Evolutionary conservation across 1,284 basidiomycete genomes (phyloP).

Genomic region (Singerocomus rubriflavus): DNA sequence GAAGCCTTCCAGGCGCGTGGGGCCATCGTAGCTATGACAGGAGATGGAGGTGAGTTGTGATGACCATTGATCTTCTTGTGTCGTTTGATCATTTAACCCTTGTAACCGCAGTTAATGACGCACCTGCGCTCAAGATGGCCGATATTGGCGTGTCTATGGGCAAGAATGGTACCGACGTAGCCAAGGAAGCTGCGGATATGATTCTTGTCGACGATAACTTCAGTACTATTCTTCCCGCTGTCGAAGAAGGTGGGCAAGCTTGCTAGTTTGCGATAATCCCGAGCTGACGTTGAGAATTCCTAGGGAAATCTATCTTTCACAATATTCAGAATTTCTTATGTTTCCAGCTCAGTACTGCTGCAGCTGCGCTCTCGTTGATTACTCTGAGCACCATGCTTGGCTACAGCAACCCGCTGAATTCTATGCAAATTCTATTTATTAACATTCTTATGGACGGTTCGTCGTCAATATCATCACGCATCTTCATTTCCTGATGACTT

Average conservation of each 20-base stretch:
- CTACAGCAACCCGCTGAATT: slow-evolving; percentile 89
- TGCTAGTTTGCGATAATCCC: not conserved
- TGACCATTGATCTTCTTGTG: not conserved
- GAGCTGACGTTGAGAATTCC: not conserved
- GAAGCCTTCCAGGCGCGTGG: slow-evolving; percentile 89
- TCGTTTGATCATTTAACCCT: not conserved
- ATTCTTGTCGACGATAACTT: slow-evolving; percentile 99
- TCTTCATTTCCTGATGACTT: slow-evolving; percentile 7
- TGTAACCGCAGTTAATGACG: slow-evolving; percentile 78
- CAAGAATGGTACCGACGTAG: slow-evolving; percentile 94
- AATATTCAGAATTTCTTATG: slow-evolving; percentile 98
- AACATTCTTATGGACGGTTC: slow-evolving; percentile 98
- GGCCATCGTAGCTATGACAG: slow-evolving; percentile 95
- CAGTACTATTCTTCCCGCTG: slow-evolving; percentile 87
- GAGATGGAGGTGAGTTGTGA: slow-evolving; percentile 68
- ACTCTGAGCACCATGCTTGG: slow-evolving; percentile 89
- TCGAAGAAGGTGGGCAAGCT: slow-evolving; percentile 79
- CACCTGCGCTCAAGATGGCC: slow-evolving; percentile 95
- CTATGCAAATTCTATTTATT: slow-evolving; percentile 99
- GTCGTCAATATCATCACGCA: slow-evolving; percentile 20
- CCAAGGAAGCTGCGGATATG: slow-evolving; percentile 96
- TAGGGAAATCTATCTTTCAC: slow-evolving; percentile 95
- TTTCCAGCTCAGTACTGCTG: slow-evolving; percentile 96
- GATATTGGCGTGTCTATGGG: slow-evolving; percentile 99
- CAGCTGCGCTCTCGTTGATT: slow-evolving; percentile 92